These are phyloP conservation scores for Picea sitchensis DNA, from an alignment of 75 land plant genomes.

Conservation along the genomic window DNA sequence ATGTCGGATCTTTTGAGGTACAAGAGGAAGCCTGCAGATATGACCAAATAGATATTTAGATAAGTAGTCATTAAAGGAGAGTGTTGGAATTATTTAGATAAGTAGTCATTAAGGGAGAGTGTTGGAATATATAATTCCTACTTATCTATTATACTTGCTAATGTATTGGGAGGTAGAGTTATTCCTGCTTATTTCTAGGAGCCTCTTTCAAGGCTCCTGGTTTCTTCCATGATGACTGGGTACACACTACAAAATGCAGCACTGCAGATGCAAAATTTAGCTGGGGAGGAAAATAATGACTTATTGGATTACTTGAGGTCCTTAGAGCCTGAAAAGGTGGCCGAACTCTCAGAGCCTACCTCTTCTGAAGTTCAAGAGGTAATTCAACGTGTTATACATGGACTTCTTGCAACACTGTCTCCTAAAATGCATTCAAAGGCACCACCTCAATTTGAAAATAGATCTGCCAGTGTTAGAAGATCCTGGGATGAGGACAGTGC, in stretches of 20 bases:
- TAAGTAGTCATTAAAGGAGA: too few species aligned
- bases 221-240: too few species aligned
- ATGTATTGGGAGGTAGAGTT: too few species aligned
- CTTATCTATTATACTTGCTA: too few species aligned
- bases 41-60: too few species aligned
- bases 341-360: conserved; percentile 81
- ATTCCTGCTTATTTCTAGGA: too few species aligned
- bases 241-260: conserved; percentile 73
- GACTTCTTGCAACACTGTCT: conserved; percentile 70
- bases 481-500: conserved; percentile 40
- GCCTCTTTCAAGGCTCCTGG: too few species aligned
- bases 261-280: conserved; percentile 83
- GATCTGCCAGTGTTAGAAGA: conserved; percentile 21
- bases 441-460: conserved; percentile 43
- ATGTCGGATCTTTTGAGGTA: too few species aligned
- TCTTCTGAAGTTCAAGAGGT: conserved; percentile 65
- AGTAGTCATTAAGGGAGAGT: too few species aligned
- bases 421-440: conserved; percentile 60
- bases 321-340: conserved; percentile 90
- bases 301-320: conserved; percentile 83
- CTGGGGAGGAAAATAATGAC: conserved; percentile 88
- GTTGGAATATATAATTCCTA: too few species aligned
- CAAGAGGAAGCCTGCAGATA: too few species aligned
- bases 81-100: too few species aligned
- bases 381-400: conserved; percentile 73